Percentiles rank a stretch among this genome's conserved stretches.
These are phyloP conservation scores for Rachicladosporium sp. DNA, from an alignment of 2,329 filamentous ascomycete genomes.

Conservation along the genomic window DNA sequence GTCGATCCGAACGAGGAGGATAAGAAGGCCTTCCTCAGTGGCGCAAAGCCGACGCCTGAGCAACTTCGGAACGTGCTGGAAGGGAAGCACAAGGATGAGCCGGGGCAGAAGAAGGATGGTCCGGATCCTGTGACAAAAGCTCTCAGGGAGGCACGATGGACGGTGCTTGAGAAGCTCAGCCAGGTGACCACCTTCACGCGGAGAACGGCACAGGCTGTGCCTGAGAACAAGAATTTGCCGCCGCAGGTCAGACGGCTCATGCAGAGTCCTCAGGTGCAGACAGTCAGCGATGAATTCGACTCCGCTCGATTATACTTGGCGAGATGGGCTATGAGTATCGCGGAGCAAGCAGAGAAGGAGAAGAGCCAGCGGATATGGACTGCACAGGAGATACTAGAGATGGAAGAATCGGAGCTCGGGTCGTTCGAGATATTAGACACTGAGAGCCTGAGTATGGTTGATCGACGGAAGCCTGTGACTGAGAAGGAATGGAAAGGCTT, in stretches of 20 bases:
- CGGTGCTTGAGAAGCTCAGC: constrained; percentile 88
- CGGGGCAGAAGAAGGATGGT: constrained; percentile 33
- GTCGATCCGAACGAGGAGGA: constrained; percentile 82
- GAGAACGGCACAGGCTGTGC: constrained; percentile 79
- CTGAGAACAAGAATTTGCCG: constrained; percentile 82
- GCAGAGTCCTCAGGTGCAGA: constrained; percentile 87
- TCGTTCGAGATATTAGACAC: constrained; percentile 89
- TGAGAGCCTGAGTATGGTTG: constrained; percentile 59
- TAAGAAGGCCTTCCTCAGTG: constrained; percentile 60
- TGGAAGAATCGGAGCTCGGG: constrained; percentile 88
- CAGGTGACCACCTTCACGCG: constrained; percentile 94
- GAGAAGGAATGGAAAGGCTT: constrained; percentile 82
- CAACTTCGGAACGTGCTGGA: constrained; percentile 32
- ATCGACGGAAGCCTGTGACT: constrained; percentile 65
- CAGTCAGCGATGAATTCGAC: constrained; percentile 91
- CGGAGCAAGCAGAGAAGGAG: constrained; percentile 88
- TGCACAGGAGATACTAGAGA: constrained; percentile 78
- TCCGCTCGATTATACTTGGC: constrained; percentile 89
- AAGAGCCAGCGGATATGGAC: constrained; percentile 82
- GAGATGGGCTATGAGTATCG: constrained; percentile 96
- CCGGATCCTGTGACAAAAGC: constrained; percentile 93
- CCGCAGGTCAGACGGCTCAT: constrained; percentile 77
- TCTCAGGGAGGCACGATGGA: constrained; percentile 91
- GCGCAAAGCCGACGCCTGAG: constrained; percentile 38
- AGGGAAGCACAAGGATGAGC: constrained; percentile 23